Evolutionary conservation across 2,329 filamentous ascomycete species (phyloP).

Genomic region (Alternaria sp.): DNA sequence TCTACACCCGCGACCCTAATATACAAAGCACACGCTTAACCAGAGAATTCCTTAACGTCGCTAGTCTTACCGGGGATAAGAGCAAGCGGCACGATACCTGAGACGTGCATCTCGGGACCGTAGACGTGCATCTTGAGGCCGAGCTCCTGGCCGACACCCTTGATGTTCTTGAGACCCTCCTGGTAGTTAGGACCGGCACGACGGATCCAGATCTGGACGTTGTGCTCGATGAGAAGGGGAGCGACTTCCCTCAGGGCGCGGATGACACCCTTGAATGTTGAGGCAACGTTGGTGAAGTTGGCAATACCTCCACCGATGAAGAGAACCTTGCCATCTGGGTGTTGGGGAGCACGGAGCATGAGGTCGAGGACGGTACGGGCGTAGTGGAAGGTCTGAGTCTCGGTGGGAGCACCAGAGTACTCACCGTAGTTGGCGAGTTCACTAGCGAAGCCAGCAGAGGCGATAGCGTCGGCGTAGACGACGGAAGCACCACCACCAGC

Average conservation of each 20-base stretch:
- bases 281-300: conserved; percentile 99
- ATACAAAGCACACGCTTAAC: conserved; percentile 50
- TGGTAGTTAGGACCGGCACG: conserved; percentile 97
- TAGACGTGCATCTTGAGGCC: conserved; percentile 94
- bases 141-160: conserved; percentile 91
- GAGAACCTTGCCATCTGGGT: conserved; percentile 93
- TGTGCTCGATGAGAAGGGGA: conserved; percentile 88
- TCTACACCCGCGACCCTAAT: conserved; percentile 31
- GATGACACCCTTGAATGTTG: conserved; percentile 99
- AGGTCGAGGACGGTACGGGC: conserved; percentile 95
- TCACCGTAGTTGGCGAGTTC: conserved; percentile 99
- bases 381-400: conserved; percentile 99
- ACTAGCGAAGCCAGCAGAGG: conserved; percentile 90
- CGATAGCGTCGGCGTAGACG: conserved; percentile 98
- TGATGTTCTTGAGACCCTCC: conserved; percentile 99
- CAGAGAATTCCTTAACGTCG: conserved; percentile 69
- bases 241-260: conserved; percentile 91
- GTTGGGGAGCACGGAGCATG: conserved; percentile 88
- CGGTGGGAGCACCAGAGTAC: conserved; percentile 98
- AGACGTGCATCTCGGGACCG: conserved; percentile 85
- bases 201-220: conserved; percentile 96
- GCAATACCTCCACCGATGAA: conserved; percentile 99
- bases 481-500: conserved; percentile 99
- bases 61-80: conserved; percentile 69
- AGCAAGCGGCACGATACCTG: conserved; percentile 93